Evolutionary conservation across 768 basidiomycete species (phyloP), one percentile per base, ranked within the genome.

Genomic region (Mycena pura): DNA sequence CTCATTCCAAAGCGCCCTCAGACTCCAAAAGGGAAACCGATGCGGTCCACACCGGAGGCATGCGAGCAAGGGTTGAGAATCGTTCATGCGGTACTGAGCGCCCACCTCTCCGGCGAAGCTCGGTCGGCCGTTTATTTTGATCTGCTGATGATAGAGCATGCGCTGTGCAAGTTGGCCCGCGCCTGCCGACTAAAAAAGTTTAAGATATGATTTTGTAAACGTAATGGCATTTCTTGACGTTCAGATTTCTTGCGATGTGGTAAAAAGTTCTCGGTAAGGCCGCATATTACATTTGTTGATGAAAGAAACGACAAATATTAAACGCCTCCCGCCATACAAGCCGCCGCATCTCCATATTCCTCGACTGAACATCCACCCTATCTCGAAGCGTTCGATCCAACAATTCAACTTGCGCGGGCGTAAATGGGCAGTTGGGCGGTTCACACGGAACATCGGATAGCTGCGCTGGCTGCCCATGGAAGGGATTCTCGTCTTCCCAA

Each of bases 401-500:
- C 2, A 11, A n/a, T 1, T n/a, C n/a, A 25, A 57, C 49, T 27
- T 46, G 46, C 27, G 48, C 46, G 1, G 11, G 27, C 3, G 15
- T 39, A 6, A 57, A 47, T 13, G 56, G 56, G n/a, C 38, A 22
- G 27, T 57, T 29, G 3, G 56, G 56, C 9, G 56, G 32, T 10
- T 57, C 56, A 10, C 56, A 57, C 1, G 47, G 46, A 17, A 57
- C 56, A 22, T 57, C 28, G 2, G 56, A 57, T 19, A 57, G 47
- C 0, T 32, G 9, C 17, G 40, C 46, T 0, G 5, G 45, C 17
- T 38, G 52, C 2, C 56, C 47, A 5, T 39, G 38, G 27, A 63
- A 63, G 5, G 62, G 62, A 40, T 63, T 63, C 11, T 29, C 34
- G 21, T 52, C 45, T 14, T 5, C 44, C 50, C 52, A 51, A 14